Evolutionary conservation across 768 basidiomycete species (phyloP), one percentile per base, ranked within the genome.

Genomic region (Coprinopsis marcescibilis): DNA sequence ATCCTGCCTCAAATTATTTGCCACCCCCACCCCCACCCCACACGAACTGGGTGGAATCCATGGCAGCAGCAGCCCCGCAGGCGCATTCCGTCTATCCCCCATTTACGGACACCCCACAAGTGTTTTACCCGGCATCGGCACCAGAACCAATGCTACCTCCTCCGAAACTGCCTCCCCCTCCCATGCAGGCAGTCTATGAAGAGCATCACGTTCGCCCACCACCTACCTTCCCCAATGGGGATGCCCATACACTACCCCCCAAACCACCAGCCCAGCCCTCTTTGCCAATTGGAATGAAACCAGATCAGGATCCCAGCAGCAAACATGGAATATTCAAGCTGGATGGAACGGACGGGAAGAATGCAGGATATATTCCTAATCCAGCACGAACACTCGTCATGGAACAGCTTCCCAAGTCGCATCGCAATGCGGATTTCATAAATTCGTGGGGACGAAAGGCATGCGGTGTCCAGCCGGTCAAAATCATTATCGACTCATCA

Each of bases 381-480:
- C 72, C 72, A 4, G 62, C 71, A 2, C 67, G 75, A 12, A 77
- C 78, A 1, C 60, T 82, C 23, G 75, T 82, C 20, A 70, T 82
- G 61, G 77, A 80, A 51, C 70, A 72, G 43, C 60, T 82, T 4
- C 79, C 78, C 1, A 77, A 75, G 49, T 56, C 66, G 3, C 65
- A 70, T 52, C 72, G 77, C 36, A 68, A 62, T 3, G 54, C 52
- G 3, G 65, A 66, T 19, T 78, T 67, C 53, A 60, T 75, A 26
- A 63, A 64, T 32, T 55, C 52, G 15, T 80, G 79, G 76, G 63
- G 66, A 45, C 65, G 63, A 45, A 54, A 54, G 34, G 71, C 67
- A 4, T 70, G 65, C 39, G 64, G 60, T 0, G 56, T 62, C 14
- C 50, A 57, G 19, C 73, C 76, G 6, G 60, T 68, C 19, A 66